Evolutionary conservation across 208 protist genomes (phyloP).

Genomic region (Trichomonas gallinae): DNA sequence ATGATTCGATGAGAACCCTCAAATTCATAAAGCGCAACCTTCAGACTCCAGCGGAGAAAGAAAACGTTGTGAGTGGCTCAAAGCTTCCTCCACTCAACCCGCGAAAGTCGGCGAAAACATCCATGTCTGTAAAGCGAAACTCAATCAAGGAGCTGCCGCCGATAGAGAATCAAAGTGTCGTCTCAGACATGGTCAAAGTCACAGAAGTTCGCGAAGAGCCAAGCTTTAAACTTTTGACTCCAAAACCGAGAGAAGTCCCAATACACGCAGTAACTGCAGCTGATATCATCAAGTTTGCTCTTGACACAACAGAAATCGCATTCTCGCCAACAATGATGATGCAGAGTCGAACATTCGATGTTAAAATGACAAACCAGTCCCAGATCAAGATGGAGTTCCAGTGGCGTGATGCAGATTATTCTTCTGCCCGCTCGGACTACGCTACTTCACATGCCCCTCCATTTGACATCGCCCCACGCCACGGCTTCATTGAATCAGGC

Average conservation of each 20-base stretch:
- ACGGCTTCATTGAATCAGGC: conserved; percentile 50
- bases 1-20: not conserved
- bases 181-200: not conserved
- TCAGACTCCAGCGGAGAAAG: not conserved
- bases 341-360: not conserved
- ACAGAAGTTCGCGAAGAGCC: not conserved
- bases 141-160: no score
- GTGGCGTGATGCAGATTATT: not conserved
- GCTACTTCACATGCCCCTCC: not conserved
- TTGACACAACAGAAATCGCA: not conserved
- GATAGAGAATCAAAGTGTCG: not conserved
- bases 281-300: not conserved
- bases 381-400: not conserved
- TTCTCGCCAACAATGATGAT: conserved; percentile 9
- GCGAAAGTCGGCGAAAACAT: not conserved
- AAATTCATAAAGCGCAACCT: not conserved
- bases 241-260: not conserved
- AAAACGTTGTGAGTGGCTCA: not conserved
- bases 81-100: not conserved
- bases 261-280: not conserved
- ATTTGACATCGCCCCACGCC: conserved; percentile 56
- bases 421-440: not conserved
- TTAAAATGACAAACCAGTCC: not conserved
- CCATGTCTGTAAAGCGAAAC: not conserved
- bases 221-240: not conserved